Conservation (phyloP, 805 yeast genomes). For the Candida morakotiae region DNA sequence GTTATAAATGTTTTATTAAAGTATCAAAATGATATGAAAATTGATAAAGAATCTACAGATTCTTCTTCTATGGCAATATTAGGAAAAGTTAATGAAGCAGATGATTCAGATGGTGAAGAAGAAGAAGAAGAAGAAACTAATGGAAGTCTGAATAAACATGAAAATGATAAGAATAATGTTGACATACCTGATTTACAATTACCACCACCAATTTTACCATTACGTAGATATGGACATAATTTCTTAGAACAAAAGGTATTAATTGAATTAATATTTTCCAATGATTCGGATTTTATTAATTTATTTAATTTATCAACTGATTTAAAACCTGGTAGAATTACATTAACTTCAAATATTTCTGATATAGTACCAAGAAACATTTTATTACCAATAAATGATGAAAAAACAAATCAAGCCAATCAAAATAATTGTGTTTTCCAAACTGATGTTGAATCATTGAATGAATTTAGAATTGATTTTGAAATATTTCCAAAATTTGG, state of each 20-base stretch:
- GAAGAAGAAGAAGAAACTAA: conserved; percentile 37
- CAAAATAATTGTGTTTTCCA: conserved; percentile 71
- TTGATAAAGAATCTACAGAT: conserved; percentile 1
- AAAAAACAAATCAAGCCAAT: conserved; percentile 36
- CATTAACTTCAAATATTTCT: conserved; percentile 68
- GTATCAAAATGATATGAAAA: conserved; percentile 15
- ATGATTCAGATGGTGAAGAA: conserved; percentile 6
- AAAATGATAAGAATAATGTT: conserved; percentile 47
- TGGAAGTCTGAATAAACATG: conserved; percentile 17
- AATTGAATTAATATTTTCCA: conserved; percentile 68
- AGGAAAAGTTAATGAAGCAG: conserved; percentile 12
- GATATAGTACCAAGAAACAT: conserved; percentile 88
- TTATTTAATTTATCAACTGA: conserved; percentile 41
- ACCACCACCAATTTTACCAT: conserved; percentile 95
- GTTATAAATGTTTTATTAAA: conserved; percentile 67
- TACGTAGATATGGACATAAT: conserved; percentile 92
- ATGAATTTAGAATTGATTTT: conserved; percentile 69
- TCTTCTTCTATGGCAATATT: conserved; percentile 21
- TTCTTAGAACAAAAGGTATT: conserved; percentile 87
- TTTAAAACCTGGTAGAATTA: conserved; percentile 72
- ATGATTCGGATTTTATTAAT: conserved; percentile 38
- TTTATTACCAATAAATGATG: conserved; percentile 69
- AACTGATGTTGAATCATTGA: conserved; percentile 63
- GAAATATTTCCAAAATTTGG: conserved; percentile 95
- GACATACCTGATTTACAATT: conserved; percentile 84